A percentile compares a stretch with the other conserved stretches of the same genome.
Conservation (phyloP, 164 flowering plant genomes). For the Chloranthus sessilifolius region DNA sequence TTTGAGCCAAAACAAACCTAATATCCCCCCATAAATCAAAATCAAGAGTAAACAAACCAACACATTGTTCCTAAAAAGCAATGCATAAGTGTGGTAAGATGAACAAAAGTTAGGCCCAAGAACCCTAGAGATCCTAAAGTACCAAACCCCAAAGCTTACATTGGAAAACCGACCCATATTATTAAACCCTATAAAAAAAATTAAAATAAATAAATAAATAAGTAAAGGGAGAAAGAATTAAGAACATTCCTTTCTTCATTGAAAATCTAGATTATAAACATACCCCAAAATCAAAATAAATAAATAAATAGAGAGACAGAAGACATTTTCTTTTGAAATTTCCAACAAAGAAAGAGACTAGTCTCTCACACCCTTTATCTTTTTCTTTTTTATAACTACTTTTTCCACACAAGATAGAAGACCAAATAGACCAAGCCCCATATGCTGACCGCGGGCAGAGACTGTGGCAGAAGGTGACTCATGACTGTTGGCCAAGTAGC, state of each 20-base stretch:
- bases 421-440: slow-evolving; percentile 7
- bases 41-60: background rate
- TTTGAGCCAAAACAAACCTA: slow-evolving; percentile 10
- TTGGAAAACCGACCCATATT: slow-evolving; percentile 13
- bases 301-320: slow-evolving; percentile 4
- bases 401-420: slow-evolving; percentile 3
- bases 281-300: background rate
- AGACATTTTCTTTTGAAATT: background rate
- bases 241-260: no score
- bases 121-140: slow-evolving; percentile 14
- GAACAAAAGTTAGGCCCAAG: slow-evolving; percentile 4
- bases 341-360: background rate
- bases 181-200: background rate
- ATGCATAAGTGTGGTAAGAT: background rate
- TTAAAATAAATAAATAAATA: background rate
- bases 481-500: slow-evolving; percentile 1
- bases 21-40: background rate
- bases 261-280: no score
- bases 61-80: slow-evolving; percentile 10
- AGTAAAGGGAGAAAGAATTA: no score
- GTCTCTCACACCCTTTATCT: slow-evolving; percentile 9
- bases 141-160: slow-evolving; percentile 6
- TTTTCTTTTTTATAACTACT: slow-evolving; percentile 13
- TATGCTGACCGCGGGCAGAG: slow-evolving; percentile 21
- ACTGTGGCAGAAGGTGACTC: background rate